phyloP scores from a whole-genome alignment of 2,329 filamentous ascomycete genomes.

The Xylariaceae sp. region DNA sequence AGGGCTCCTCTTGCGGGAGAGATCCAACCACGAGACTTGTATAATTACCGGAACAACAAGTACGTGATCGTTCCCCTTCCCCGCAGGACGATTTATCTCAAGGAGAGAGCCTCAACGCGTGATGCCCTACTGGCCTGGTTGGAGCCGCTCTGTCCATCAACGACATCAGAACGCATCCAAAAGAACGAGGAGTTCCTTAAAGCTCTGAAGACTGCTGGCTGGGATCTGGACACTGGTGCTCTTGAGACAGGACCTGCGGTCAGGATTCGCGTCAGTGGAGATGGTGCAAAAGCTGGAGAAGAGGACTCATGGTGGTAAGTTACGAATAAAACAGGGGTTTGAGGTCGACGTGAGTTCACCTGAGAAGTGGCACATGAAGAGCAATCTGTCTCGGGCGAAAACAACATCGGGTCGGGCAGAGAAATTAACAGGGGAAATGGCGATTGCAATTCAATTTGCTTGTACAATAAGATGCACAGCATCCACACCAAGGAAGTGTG shows the following conservation, averaged over 20 bases:
- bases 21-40: constrained; percentile 38
- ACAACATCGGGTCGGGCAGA: constrained; percentile 24
- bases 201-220: constrained; percentile 50
- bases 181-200: constrained; percentile 46
- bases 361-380: constrained; percentile 16
- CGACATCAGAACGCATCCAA: no score
- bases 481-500: constrained; percentile 9
- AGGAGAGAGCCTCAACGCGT: constrained; percentile 48
- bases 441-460: not conserved
- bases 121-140: constrained; percentile 34
- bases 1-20: constrained; percentile 18
- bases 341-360: no score
- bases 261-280: constrained; percentile 36
- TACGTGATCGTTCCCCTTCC: constrained; percentile 62
- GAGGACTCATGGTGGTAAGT: constrained; percentile 12
- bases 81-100: constrained; percentile 60
- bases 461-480: constrained; percentile 15
- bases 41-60: constrained; percentile 47
- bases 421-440: no score
- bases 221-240: constrained; percentile 63
- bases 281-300: constrained; percentile 13
- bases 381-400: constrained; percentile 8
- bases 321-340: no score
- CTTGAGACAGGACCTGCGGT: constrained; percentile 62
- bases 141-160: no score